Evolutionary conservation across 83 land plant species (phyloP).

Genomic region (Picea engelmannii): DNA sequence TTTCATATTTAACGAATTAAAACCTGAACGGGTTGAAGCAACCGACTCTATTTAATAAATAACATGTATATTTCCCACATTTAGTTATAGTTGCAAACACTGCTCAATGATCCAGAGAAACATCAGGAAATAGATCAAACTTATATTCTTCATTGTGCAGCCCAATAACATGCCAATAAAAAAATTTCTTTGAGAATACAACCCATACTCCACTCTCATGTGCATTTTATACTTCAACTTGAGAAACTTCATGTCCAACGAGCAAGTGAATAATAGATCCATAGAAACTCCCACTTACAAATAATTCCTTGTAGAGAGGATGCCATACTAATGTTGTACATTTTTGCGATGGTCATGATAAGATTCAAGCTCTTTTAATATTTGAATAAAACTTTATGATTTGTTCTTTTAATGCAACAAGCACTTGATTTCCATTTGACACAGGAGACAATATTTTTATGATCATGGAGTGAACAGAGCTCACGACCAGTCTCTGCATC

Average conservation of each 20-base stretch:
- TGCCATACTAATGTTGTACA: slow-evolving; percentile 99
- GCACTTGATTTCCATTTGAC: slow-evolving; percentile 97
- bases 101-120: no score
- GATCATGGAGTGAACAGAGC: slow-evolving; percentile 94
- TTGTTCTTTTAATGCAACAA: slow-evolving; percentile 94
- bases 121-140: no score
- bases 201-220: slow-evolving; percentile 95
- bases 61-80: no score
- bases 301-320: slow-evolving; percentile 97
- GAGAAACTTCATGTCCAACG: slow-evolving; percentile 97
- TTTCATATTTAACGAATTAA: no score
- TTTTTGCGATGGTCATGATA: slow-evolving; percentile 97
- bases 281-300: slow-evolving; percentile 97
- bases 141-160: no score
- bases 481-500: slow-evolving; percentile 94
- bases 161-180: no score
- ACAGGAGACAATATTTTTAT: slow-evolving; percentile 87
- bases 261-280: slow-evolving; percentile 98
- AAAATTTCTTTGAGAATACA: no score
- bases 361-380: slow-evolving; percentile 95
- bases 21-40: no score
- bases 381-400: slow-evolving; percentile 92
- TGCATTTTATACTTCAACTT: slow-evolving; percentile 81
- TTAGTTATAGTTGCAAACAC: no score
- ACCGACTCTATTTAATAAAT: no score